Conservation (phyloP, 179 eudicot species). For the Pouteria campechiana region DNA sequence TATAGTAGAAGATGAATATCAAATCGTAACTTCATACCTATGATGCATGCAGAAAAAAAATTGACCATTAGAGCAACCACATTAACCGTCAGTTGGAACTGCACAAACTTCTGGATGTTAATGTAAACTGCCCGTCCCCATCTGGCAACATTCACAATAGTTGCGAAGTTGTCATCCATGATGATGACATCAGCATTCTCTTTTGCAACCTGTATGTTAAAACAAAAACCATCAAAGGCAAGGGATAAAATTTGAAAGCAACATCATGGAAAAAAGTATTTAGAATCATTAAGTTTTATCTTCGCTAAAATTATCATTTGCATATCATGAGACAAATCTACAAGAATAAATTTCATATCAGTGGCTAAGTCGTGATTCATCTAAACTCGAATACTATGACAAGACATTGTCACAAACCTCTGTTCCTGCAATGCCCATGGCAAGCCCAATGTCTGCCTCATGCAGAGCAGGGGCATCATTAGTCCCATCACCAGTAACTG, state of each 20-base stretch:
- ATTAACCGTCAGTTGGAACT: constrained; percentile 88
- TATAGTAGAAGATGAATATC: not conserved
- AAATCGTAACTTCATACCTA: constrained; percentile 59
- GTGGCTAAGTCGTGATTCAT: too few relatives aligned
- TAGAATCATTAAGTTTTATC: too few relatives aligned
- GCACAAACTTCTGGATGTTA: constrained; percentile 93
- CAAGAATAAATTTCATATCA: too few relatives aligned
- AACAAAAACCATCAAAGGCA: too few relatives aligned
- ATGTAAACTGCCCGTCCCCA: constrained; percentile 95
- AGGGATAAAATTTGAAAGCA: too few relatives aligned
- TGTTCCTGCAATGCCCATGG: constrained; percentile 98
- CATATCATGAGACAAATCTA: too few relatives aligned
- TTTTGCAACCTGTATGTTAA: constrained; percentile 95
- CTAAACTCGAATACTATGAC: too few relatives aligned
- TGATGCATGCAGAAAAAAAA: constrained; percentile 69
- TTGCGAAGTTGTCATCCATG: constrained; percentile 78
- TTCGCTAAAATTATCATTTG: too few relatives aligned
- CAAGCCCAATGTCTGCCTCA: constrained; percentile 90
- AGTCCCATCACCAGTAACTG: constrained; percentile 97
- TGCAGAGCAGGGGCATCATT: constrained; percentile 97
- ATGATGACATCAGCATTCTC: constrained; percentile 84
- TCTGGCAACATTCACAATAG: constrained; percentile 79
- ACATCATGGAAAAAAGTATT: too few relatives aligned
- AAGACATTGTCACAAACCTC: constrained; percentile 76
- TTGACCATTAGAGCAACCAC: constrained; percentile 82